Evolutionary conservation across 2,329 filamentous ascomycete genomes (phyloP), one percentile per base, ranked within the genome.

Genomic region (Colletotrichum godetiae): DNA sequence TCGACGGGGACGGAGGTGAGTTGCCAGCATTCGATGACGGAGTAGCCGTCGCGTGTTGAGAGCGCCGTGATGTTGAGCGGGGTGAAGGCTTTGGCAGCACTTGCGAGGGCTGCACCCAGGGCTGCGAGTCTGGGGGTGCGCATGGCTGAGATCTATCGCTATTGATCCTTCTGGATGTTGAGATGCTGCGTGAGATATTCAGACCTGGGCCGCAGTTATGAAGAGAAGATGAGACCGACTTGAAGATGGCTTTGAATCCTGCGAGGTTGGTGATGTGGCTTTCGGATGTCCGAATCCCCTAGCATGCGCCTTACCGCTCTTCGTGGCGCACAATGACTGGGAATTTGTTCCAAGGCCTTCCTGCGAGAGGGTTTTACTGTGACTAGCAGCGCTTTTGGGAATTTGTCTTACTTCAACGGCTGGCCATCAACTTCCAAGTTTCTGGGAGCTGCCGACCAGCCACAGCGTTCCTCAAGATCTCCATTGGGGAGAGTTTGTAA

Each of bases 21-120:
- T 69, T 84, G 81, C 85, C 85, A 87, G 81, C 85, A 87, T 77
- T 87, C 83, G 5, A 87, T 75, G 8, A 79, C 80, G 10, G 86
- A 87, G 5, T 78, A 77, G 67, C 82, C 81, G 66, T 83, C 78
- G 19, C 74, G 76, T 1, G 81, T 81, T 56, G 76, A 77, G 31
- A 87, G 72, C 22, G 84, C 81, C 4, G 85, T 87, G 65, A 87
- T 73, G 75, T 86, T 87, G 29, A 87, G 79, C 27, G 71, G 56
- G 5, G 67, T 35, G 42, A 35, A 72, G n/a, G 59, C 66, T 24
- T 6, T 31, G 19, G n/a, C 42, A 6, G 33, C 64, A n/a, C 4
- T 42, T n/a, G 33, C 33, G 10, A 33, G 8, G 22, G 19, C 56
- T 29, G 68, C 19, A 24, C 27, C 49, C 15, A 62, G 29, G 3